These are phyloP conservation scores for Warburgia ugandensis DNA, from an alignment of 164 flowering plant genomes.

Conservation along the genomic window DNA sequence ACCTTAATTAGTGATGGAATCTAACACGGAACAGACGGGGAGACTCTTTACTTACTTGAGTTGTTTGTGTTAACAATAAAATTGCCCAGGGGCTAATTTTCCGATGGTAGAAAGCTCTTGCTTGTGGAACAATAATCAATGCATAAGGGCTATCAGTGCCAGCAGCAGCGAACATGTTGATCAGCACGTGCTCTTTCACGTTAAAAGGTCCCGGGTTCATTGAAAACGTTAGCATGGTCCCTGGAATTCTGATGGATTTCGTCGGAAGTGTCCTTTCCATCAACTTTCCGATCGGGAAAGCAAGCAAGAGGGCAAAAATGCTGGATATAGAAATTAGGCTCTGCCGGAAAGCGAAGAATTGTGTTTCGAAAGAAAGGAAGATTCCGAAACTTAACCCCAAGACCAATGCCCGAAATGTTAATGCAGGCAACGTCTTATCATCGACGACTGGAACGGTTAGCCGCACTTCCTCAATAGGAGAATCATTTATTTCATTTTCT, in stretches of 20 bases:
- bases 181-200: conserved; percentile 86
- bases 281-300: conserved; percentile 74
- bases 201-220: conserved; percentile 91
- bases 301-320: conserved; percentile 81
- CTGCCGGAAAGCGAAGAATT: conserved; percentile 84
- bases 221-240: conserved; percentile 54
- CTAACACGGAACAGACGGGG: too few relatives aligned
- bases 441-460: conserved; percentile 71
- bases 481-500: too few relatives aligned
- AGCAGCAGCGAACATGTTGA: conserved; percentile 86
- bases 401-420: conserved; percentile 84
- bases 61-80: conserved; percentile 61
- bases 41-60: conserved; percentile 63
- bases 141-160: conserved; percentile 87
- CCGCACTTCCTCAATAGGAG: conserved; percentile 61
- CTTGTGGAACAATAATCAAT: conserved; percentile 64
- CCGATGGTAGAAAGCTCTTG: conserved; percentile 57
- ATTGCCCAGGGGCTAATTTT: conserved; percentile 56
- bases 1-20: too few relatives aligned
- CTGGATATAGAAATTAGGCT: conserved; percentile 68
- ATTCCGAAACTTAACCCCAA: conserved; percentile 57
- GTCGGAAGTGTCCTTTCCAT: conserved; percentile 57
- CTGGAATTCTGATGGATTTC: conserved; percentile 42
- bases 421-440: conserved; percentile 60
- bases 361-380: conserved; percentile 78